Base-by-base conservation (phyloP, 2,329 filamentous ascomycete genomes). In the Ophiostoma tasmaniense region DNA sequence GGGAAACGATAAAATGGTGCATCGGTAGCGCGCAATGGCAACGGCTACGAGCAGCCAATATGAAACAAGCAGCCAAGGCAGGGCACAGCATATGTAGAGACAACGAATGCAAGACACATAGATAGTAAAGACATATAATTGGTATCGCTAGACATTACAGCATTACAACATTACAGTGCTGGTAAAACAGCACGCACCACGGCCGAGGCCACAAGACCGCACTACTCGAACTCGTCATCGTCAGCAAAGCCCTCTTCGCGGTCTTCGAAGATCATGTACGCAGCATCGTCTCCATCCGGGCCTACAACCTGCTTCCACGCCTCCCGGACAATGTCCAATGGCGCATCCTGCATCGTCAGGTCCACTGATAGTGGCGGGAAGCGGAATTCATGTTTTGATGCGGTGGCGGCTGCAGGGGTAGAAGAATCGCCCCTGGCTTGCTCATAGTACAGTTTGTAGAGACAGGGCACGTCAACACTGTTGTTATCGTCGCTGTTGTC, bases 201-300 rank as follows among this genome's bases (percentile, higher is more conserved):
- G 50, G 50, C 50, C 22, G 22, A 22, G 20, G 45, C 6, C 20
- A 8, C n/a, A 52, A 20, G 20, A 52, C 20, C 42, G 11, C 45
- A n/a, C 20, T 37, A 72, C n/a, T 69, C 69, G 20, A 70, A 70
- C 35, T 62, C 67, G 20, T 66, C 62, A 5, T 72, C 69, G 50
- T 87, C 84, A 68, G 90, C 87, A 39, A 85, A 85, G 70, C 79
- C 81, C 35, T 82, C 84, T 75, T 93, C 89, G 30, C 92, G 84
- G 70, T 95, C 90, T 66, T 89, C 85, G 76, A 97, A 97, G 25
- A 84, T 81, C 85, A 97, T 88, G 74, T 95, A 97, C 62, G 84
- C 78, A 33, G 71, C 67, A 25, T 71, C 67, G 6, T 75, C 77
- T 22, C 80, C 80, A 22, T 80, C 80, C 1, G 77, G 80, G 4